Percentiles rank a stretch among this genome's conserved stretches.
Evolutionary conservation across 1,284 basidiomycete species (phyloP).

Genomic region (Tylopilus microsporus): DNA sequence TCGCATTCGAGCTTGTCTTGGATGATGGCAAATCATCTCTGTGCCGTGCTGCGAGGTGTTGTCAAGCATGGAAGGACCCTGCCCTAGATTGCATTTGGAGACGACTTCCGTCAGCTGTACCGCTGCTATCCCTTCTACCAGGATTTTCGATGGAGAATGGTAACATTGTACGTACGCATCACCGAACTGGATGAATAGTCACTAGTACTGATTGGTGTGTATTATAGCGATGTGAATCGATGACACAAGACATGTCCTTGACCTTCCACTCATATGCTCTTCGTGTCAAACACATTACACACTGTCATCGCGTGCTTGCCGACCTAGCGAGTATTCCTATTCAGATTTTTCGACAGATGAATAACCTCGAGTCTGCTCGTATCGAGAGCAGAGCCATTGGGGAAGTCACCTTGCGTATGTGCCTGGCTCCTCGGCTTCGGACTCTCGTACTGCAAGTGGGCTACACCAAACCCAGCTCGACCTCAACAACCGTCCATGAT

Average conservation of each 20-base stretch:
- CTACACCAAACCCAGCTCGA: constrained; percentile 12
- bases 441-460: constrained; percentile 44
- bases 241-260: constrained; percentile 18
- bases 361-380: constrained; percentile 36
- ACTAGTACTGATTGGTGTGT: constrained; percentile 1
- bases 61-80: constrained; percentile 53
- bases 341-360: constrained; percentile 29
- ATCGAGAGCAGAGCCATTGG: constrained; percentile 37
- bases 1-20: constrained; percentile 38
- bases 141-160: constrained; percentile 15
- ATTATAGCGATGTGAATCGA: constrained; percentile 15
- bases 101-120: constrained; percentile 41
- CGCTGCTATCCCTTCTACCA: constrained; percentile 45
- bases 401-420: constrained; percentile 30
- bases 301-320: constrained; percentile 31
- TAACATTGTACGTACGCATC: constrained; percentile 12
- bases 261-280: constrained; percentile 42
- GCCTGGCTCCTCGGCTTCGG: constrained; percentile 35
- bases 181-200: not conserved
- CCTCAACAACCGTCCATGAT: constrained; percentile 15
- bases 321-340: constrained; percentile 24
- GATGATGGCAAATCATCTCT: constrained; percentile 31
- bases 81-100: constrained; percentile 54
- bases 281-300: constrained; percentile 44
- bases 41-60: constrained; percentile 36